Evolutionary conservation across 2,329 filamentous ascomycete genomes (phyloP), one percentile per base, ranked within the genome.

Genomic region (Plenodomus biglobosus): DNA sequence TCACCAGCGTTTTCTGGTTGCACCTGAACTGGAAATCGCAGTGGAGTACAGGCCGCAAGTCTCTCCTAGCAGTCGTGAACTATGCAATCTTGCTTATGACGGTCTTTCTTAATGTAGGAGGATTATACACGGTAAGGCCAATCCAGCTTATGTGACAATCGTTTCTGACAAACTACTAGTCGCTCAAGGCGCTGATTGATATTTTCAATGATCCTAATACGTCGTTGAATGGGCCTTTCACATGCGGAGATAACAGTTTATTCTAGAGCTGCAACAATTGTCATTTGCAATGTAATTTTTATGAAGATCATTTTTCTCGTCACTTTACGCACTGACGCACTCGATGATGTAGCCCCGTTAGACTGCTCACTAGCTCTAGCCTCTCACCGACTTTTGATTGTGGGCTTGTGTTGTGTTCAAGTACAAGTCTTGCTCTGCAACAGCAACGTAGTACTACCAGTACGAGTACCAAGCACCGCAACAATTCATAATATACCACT

Each of bases 1-100:
- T 78, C 1, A 72, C 70, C 27, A 75, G 73, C 19, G 55, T 75
- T 1, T 78, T 77, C 61, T 78, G 76, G 75, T 54, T 78, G 46
- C 73, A 74, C 53, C 60, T 82, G 27, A 76, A 80, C 57, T 71
- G 67, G 50, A 70, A 73, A 49, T 22, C 37, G 16, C 61, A 64
- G 40, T 62, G 54, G 42, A 62, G 50, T 36, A 47, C 57, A 19
- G 48, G 55, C 10, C 42, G 44, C 17, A 80, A 80, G 65, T 76
- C 75, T 37, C 55, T 53, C 2, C 59, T 81, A 30, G 75, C 75
- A 2, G 54, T 72, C 5, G n/a, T 78, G 32, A 80, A 80, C 53
- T 64, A 69, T 0, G 32, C 69, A 1, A 73, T 78, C 34, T 68
- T 80, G 22, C 10, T 50, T 6, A 56, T 66, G 57, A 66, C 63